These are phyloP conservation scores for Piloderma croceum DNA, from an alignment of 768 basidiomycete species.

Conservation along the genomic window DNA sequence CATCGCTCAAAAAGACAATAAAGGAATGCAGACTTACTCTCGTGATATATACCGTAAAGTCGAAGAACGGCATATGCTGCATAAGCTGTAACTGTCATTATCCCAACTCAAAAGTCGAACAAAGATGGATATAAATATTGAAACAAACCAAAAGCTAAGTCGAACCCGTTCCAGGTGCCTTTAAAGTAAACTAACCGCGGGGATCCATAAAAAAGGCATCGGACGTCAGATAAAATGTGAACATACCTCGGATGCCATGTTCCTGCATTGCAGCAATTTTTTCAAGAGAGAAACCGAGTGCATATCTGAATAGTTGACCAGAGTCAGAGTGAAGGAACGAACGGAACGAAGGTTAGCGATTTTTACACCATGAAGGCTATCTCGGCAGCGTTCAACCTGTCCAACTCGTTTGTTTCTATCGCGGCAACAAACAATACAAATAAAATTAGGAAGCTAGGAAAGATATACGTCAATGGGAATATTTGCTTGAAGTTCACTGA, in stretches of 20 bases:
- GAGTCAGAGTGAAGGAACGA: background rate
- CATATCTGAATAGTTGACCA: constrained; percentile 35
- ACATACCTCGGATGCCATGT: constrained; percentile 79
- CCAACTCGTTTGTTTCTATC: constrained; percentile 64
- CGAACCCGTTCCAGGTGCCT: constrained; percentile 86
- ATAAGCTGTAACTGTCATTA: constrained; percentile 63
- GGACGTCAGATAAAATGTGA: background rate
- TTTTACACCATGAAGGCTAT: constrained; percentile 67
- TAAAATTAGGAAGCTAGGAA: constrained; percentile 69
- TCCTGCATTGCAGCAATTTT: constrained; percentile 95
- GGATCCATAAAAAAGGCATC: constrained; percentile 6
- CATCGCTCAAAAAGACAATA: background rate
- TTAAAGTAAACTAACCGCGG: constrained; percentile 70
- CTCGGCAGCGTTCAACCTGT: constrained; percentile 63
- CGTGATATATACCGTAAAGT: constrained; percentile 67
- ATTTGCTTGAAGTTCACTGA: background rate
- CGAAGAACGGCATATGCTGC: constrained; percentile 72
- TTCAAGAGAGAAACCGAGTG: constrained; percentile 82
- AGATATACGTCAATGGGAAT: constrained; percentile 4
- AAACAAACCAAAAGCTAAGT: constrained; percentile 74
- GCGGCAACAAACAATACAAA: constrained; percentile 77
- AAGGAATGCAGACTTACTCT: constrained; percentile 39
- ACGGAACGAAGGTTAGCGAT: constrained; percentile 13
- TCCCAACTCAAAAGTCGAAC: background rate
- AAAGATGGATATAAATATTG: constrained; percentile 1